phyloP scores from a whole-genome alignment of 2,329 filamentous ascomycete species.

The Penicillium occitanis region DNA sequence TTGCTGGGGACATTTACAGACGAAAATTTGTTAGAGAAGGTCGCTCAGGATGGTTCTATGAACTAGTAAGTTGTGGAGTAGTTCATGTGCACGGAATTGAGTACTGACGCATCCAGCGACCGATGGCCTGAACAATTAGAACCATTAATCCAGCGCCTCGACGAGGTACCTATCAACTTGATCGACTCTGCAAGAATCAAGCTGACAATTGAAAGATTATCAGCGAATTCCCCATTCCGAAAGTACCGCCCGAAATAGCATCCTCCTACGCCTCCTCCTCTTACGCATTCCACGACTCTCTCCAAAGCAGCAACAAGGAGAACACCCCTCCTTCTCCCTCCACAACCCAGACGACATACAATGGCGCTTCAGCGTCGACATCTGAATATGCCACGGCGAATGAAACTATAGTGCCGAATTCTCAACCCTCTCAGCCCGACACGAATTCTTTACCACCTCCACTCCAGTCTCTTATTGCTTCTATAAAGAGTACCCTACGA shows the following conservation, averaged over 20 bases:
- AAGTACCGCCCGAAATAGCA: slow-evolving; percentile 49
- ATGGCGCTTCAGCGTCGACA: background rate
- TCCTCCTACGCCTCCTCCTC: slow-evolving; percentile 34
- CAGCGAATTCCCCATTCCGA: slow-evolving; percentile 72
- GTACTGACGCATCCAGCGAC: slow-evolving; percentile 50
- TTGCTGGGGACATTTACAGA: slow-evolving; percentile 31
- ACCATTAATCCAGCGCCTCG: slow-evolving; percentile 65
- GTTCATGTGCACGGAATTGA: background rate
- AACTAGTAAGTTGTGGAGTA: slow-evolving; percentile 51
- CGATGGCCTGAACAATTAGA: slow-evolving; percentile 68
- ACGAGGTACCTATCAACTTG: slow-evolving; percentile 52
- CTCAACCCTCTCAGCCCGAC: slow-evolving; percentile 46
- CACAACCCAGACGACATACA: slow-evolving; percentile 19
- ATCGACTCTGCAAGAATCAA: slow-evolving; percentile 2
- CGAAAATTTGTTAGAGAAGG: slow-evolving; percentile 56
- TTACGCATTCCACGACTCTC: slow-evolving; percentile 31
- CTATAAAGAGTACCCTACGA: slow-evolving; percentile 61
- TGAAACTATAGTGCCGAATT: slow-evolving; percentile 46
- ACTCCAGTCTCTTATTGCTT: slow-evolving; percentile 61
- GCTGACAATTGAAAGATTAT: slow-evolving; percentile 61
- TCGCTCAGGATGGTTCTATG: slow-evolving; percentile 59
- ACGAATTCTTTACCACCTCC: slow-evolving; percentile 62
- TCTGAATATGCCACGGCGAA: slow-evolving; percentile 32
- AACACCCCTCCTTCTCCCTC: slow-evolving; percentile 31
- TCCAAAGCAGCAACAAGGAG: slow-evolving; percentile 41